Base-by-base conservation (phyloP, 2,329 filamentous ascomycete genomes). In the Zymoseptoria brevis region DNA sequence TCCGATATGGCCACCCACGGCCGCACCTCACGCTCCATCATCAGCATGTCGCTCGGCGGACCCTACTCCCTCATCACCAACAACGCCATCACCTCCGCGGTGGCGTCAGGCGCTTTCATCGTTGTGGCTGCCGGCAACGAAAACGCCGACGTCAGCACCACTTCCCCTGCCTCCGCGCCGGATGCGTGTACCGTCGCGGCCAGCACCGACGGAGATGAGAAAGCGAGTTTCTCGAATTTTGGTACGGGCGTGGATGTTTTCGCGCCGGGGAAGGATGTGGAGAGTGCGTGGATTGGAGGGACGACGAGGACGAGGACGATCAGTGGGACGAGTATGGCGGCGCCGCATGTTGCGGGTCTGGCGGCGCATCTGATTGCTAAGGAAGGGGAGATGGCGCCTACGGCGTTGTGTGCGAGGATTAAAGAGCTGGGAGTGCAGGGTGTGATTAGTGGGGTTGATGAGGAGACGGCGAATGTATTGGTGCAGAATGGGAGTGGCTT, bases 1-100 rank as follows among this genome's bases (percentile, higher is more conserved):
- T 59, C 71, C 49, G 71, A 75, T 54, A 89, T 89, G 69, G 90
- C 92, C 80, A 22, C 54, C 7, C 89, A 78, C 70, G 87, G 96
- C 86, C 88, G 87, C 75, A 96, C 96, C 45, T 57, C 59, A n/a
- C 60, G 61, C n/a, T 48, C 62, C n/a, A 59, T 63, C 24, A 72
- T 69, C 56, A 75, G 73, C 64, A 68, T 76, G 72, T 76, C 74
- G 45, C 72, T 78, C 30, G 75, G 75, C 57, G 75, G 74, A 30
- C 68, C 69, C 52, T 74, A 70, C 35, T 69, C 70, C 54, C 66
- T 71, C 21, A 70, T 62, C n/a, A 61, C 75, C 58, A 76, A 76
- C 68, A 66, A 70, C 52, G 74, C 74, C 52, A 72, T 71, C 49
- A 71, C 71, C 22, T 69, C 67, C 50, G 73, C 71, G 53, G 70